Base-by-base conservation (phyloP, 2,329 filamentous ascomycete genomes). In the Rhexocercosporidium sp. region DNA sequence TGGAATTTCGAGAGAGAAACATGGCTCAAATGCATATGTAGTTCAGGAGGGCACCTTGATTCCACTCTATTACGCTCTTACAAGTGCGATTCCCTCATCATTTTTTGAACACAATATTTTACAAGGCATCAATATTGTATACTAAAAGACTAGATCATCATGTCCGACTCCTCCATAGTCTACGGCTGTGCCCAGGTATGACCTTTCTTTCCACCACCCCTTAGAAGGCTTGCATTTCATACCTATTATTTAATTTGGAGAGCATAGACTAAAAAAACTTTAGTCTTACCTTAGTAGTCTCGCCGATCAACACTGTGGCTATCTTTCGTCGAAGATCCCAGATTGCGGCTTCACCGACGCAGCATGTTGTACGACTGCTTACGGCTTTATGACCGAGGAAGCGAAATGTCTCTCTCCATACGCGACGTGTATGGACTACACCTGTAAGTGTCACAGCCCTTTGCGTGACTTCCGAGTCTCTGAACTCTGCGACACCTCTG, bases 271-370 rank as follows among this genome's bases (percentile, higher is more conserved):
- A 4, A 59, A 11, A 18, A 29, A 39, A 18, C 3, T 12, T 1
- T 22, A 46, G 57, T 31, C 41, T 3, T 60, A 46, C 37, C 39
- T 60, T 27, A 60, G 34, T 27, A 46, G 39, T 29, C 57, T 60
- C 39, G 25, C 11, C 39, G 5, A 46, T n/a, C 22, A 39, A 7
- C 39, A 46, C 14, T 44, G 57, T 29, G 22, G 39, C 16, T 47
- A 22, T 20, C 41, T 47, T 16, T 31, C 20, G 3, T 60, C 57
- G 11, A 57, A 41, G 25, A 31, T 51, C 14, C 29, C 59, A 39
- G 27, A 5, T 12, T 51, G 44, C 18, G 59, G 18, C 8, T 51
- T 49, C 59, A 37, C 44, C 3, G 44, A 62, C 12, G 59, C 47
- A 18, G 29, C 46, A 41, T 62, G 27, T 14, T 62, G n/a, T 18